A percentile compares a stretch with the other conserved stretches of the same genome.
These are phyloP conservation scores for Pseudocercospora vitis DNA, from an alignment of 2,329 filamentous ascomycete genomes.

Conservation along the genomic window DNA sequence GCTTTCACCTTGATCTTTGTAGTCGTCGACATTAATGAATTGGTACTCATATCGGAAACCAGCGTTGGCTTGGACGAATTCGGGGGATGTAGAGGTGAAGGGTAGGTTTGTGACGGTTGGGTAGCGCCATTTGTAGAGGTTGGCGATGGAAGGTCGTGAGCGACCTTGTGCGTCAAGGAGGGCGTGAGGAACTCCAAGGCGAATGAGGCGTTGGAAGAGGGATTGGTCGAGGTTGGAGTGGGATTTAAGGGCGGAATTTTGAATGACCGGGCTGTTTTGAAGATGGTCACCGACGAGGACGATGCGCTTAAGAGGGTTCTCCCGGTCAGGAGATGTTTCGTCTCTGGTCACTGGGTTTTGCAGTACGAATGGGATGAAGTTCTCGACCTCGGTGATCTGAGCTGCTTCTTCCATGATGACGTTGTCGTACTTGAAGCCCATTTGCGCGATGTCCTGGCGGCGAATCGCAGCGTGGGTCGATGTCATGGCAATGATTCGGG, in stretches of 20 bases:
- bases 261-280: slow-evolving; percentile 94
- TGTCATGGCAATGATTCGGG: slow-evolving; percentile 98
- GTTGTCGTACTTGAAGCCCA: slow-evolving; percentile 98
- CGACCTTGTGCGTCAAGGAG: slow-evolving; percentile 92
- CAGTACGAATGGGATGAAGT: slow-evolving; percentile 91
- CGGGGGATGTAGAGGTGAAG: slow-evolving; percentile 63
- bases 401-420: slow-evolving; percentile 98
- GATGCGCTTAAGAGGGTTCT: slow-evolving; percentile 77
- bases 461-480: slow-evolving; percentile 97
- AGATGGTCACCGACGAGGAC: slow-evolving; percentile 94
- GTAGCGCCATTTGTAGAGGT: slow-evolving; percentile 93
- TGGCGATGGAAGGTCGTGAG: slow-evolving; percentile 80
- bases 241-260: slow-evolving; percentile 88
- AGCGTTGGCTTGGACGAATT: slow-evolving; percentile 81
- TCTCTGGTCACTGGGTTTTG: slow-evolving; percentile 57
- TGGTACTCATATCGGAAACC: slow-evolving; percentile 94
- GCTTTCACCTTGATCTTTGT: slow-evolving; percentile 83
- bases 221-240: slow-evolving; percentile 97
- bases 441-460: slow-evolving; percentile 78
- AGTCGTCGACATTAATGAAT: slow-evolving; percentile 92
- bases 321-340: slow-evolving; percentile 44
- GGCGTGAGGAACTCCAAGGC: slow-evolving; percentile 87
- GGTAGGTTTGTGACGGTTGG: slow-evolving; percentile 75
- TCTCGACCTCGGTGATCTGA: slow-evolving; percentile 96
- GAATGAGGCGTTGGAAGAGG: slow-evolving; percentile 85